A percentile compares a stretch with the other conserved stretches of the same genome.
Conservation (phyloP, 495 filamentous ascomycete species). For the Cercophora newfieldiana region DNA sequence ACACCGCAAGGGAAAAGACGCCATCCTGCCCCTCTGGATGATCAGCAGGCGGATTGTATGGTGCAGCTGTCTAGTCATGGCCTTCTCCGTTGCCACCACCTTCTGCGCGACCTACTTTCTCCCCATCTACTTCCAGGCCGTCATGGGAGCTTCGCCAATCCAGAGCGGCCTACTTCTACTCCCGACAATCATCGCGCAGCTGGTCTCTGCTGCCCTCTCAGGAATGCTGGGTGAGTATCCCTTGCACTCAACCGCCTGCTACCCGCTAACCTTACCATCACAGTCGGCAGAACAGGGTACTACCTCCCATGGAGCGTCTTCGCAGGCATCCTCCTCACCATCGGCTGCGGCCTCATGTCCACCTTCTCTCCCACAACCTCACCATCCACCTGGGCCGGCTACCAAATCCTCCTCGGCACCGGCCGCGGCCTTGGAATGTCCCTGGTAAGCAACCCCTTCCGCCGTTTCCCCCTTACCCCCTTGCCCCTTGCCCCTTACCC, state of each 20-base stretch:
- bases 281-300: constrained; percentile 45
- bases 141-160: constrained; percentile 47
- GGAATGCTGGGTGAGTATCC: constrained; percentile 48
- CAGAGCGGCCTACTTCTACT: constrained; percentile 54
- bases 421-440: constrained; percentile 51
- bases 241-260: constrained; percentile 25
- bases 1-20: constrained; percentile 46
- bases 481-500: too few relatives aligned
- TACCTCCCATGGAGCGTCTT: constrained; percentile 50
- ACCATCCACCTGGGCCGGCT: constrained; percentile 51
- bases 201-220: constrained; percentile 43
- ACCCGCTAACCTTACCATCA: neutral
- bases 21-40: constrained; percentile 39
- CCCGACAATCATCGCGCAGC: constrained; percentile 52
- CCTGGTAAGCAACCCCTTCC: constrained; percentile 28
- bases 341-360: constrained; percentile 50
- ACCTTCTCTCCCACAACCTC: constrained; percentile 41
- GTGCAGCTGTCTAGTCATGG: constrained; percentile 31
- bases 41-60: constrained; percentile 28
- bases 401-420: constrained; percentile 53
- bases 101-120: constrained; percentile 42
- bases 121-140: constrained; percentile 68
- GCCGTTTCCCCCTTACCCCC: too few relatives aligned
- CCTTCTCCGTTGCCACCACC: constrained; percentile 16
- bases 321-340: constrained; percentile 55